Percentiles rank a stretch among this genome's conserved stretches.
phyloP scores from a whole-genome alignment of 1,139 yeast genomes.

The Suhomyces bokatorum region DNA sequence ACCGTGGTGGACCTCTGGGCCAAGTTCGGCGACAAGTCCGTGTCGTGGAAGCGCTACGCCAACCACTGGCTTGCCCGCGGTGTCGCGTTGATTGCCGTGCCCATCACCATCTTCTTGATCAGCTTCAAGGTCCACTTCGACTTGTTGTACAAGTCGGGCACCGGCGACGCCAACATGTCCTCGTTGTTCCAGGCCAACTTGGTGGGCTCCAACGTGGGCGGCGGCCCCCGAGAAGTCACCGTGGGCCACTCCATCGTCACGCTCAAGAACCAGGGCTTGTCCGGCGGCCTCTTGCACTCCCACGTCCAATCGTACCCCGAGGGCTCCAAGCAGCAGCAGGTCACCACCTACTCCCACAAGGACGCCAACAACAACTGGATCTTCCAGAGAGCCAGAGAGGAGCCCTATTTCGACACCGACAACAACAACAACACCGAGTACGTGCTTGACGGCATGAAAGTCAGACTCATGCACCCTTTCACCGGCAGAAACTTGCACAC shows the following conservation, averaged over 20 bases:
- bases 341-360: conserved; percentile 90
- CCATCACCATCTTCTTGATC: conserved; percentile 59
- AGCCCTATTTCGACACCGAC: conserved; percentile 51
- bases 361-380: conserved; percentile 91
- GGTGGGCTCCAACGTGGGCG: conserved; percentile 72
- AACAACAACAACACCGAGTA: conserved; percentile 56
- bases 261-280: conserved; percentile 84
- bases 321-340: conserved; percentile 95
- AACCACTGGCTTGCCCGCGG: conserved; percentile 69
- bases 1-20: conserved; percentile 74
- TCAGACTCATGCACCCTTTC: conserved; percentile 75
- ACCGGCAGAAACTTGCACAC: conserved; percentile 93
- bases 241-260: conserved; percentile 77
- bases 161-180: conserved; percentile 97
- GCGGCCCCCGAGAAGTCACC: conserved; percentile 88
- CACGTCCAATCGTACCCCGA: conserved; percentile 92
- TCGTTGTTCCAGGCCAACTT: conserved; percentile 95
- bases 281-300: conserved; percentile 92
- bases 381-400: conserved; percentile 71
- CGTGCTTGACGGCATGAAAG: conserved; percentile 68
- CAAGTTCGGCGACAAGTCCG: conserved; percentile 57
- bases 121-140: conserved; percentile 76
- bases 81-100: conserved; percentile 60
- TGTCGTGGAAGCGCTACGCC: conserved; percentile 51
- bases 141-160: conserved; percentile 70